phyloP scores from a whole-genome alignment of 495 filamentous ascomycete species.

The Cetradonia linearis region DNA sequence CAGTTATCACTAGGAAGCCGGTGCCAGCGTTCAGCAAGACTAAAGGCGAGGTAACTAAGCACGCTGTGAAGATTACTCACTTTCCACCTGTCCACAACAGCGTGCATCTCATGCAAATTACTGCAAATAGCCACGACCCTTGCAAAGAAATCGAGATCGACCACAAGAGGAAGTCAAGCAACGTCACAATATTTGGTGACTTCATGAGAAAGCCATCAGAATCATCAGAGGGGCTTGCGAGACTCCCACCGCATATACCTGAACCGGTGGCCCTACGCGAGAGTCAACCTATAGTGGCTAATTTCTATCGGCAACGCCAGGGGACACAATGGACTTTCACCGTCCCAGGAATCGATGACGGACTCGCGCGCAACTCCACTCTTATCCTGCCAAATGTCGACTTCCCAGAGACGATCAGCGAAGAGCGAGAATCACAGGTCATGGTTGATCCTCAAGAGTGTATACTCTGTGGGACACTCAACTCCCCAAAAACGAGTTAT shows the following conservation, averaged over 20 bases:
- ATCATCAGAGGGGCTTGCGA: neutral
- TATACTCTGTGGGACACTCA: neutral
- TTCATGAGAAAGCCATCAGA: slow-evolving; percentile 8
- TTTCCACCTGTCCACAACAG: slow-evolving; percentile 8
- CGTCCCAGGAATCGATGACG: neutral
- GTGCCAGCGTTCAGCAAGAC: slow-evolving; percentile 5
- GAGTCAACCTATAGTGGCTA: neutral
- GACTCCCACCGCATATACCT: neutral
- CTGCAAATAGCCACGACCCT: slow-evolving; percentile 1
- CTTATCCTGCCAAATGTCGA: neutral
- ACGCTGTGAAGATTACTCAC: slow-evolving; percentile 12
- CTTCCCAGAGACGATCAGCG: neutral
- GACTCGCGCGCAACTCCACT: neutral
- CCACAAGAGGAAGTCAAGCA: slow-evolving; percentile 4
- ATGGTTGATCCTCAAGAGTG: neutral
- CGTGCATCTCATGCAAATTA: slow-evolving; percentile 1
- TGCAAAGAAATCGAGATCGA: neutral
- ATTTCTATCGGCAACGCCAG: neutral
- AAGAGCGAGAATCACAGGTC: neutral
- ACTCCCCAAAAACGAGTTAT: slow-evolving; percentile 4
- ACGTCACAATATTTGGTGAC: slow-evolving; percentile 2
- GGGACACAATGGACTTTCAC: neutral
- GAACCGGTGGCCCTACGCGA: neutral
- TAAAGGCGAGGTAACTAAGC: slow-evolving; percentile 7
- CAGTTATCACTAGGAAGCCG: slow-evolving; percentile 3